Conservation (phyloP, 768 basidiomycete species). For the Lactifluus pinguis region DNA sequence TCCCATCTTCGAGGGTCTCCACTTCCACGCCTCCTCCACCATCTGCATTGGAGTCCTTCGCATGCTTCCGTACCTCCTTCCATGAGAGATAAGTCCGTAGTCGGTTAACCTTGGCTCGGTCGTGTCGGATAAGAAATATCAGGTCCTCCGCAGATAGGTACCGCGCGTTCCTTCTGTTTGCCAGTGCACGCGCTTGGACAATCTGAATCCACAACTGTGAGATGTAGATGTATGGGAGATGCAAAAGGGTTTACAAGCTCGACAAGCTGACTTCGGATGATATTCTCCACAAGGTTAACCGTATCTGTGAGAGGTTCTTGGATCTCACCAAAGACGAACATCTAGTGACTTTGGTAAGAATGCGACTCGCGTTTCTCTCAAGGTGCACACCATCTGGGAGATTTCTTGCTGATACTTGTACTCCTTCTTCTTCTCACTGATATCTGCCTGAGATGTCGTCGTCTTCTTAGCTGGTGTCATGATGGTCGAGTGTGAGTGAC, state of each 20-base stretch:
- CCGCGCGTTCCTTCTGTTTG: constrained; percentile 74
- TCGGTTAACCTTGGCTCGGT: constrained; percentile 88
- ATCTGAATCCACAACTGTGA: constrained; percentile 42
- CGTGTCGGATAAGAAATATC: constrained; percentile 92
- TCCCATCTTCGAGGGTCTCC: constrained; percentile 75
- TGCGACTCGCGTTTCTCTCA: neutral
- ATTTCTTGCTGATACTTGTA: constrained; percentile 92
- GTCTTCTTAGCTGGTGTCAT: constrained; percentile 20
- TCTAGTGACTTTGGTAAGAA: constrained; percentile 35
- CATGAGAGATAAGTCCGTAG: constrained; percentile 89
- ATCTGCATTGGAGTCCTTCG: constrained; percentile 82
- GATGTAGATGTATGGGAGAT: neutral
- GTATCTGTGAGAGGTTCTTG: constrained; percentile 84
- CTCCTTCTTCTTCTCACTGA: constrained; percentile 33
- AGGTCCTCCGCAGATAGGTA: constrained; percentile 90
- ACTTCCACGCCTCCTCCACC: constrained; percentile 75
- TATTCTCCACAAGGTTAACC: constrained; percentile 91
- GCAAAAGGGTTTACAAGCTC: constrained; percentile 55
- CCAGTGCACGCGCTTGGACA: constrained; percentile 78
- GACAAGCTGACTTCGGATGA: constrained; percentile 82
- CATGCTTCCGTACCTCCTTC: constrained; percentile 95
- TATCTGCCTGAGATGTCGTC: neutral
- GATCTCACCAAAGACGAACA: constrained; percentile 96
- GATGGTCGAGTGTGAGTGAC: neutral
- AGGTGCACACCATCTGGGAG: constrained; percentile 70